A percentile compares a stretch with the other conserved stretches of the same genome.
Conservation (phyloP, 169 alveolate species). For the Plasmodium vinckei region DNA sequence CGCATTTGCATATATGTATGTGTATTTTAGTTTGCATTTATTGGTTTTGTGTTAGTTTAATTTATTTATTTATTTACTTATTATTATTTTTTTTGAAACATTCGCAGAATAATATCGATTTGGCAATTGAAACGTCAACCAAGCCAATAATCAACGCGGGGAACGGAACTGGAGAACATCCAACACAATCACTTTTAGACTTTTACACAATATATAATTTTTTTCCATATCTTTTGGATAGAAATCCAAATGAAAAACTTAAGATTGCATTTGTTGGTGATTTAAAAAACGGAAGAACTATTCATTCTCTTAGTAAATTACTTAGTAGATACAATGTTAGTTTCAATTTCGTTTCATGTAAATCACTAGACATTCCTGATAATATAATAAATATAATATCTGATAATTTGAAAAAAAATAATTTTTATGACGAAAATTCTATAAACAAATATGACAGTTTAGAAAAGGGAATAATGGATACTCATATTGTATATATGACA, state of each 20-base stretch:
- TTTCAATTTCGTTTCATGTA: conserved; percentile 80
- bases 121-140: conserved; percentile 59
- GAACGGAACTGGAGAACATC: conserved; percentile 90
- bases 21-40: background rate
- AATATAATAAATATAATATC: conserved; percentile 53
- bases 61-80: background rate
- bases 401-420: conserved; percentile 45
- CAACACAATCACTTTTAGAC: conserved; percentile 90
- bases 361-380: conserved; percentile 83
- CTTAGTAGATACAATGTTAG: conserved; percentile 85
- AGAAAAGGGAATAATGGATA: conserved; percentile 55
- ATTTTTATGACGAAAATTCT: conserved; percentile 60
- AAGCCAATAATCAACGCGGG: conserved; percentile 90
- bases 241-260: conserved; percentile 32
- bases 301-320: conserved; percentile 86
- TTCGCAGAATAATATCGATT: conserved; percentile 58
- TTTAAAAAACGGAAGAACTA: conserved; percentile 88
- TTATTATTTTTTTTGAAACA: background rate
- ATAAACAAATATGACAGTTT: conserved; percentile 57
- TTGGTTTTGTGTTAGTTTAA: background rate
- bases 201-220: conserved; percentile 83
- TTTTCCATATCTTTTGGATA: conserved; percentile 78
- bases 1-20: background rate
- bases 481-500: conserved; percentile 88
- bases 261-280: conserved; percentile 88